Evolutionary conservation across 2,329 filamentous ascomycete genomes (phyloP), one percentile per base, ranked within the genome.

Genomic region (Cryphonectria japonica): DNA sequence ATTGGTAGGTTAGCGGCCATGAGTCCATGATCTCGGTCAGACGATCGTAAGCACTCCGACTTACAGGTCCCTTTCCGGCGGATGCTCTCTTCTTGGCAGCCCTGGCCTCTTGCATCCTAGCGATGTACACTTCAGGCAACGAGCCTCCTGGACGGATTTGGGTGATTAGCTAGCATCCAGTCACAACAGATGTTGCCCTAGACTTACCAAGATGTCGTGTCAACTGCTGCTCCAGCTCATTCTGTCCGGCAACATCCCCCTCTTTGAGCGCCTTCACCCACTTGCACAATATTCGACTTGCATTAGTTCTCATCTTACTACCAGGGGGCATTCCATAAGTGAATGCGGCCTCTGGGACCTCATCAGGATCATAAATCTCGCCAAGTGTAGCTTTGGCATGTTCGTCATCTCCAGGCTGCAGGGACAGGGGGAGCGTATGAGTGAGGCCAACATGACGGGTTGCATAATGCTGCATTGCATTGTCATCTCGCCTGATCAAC

Each of bases 81-180:
- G 67, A 67, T 5, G 67, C 69, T 57, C 71, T 73, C 57, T 73
- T 70, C 66, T 73, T 73, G 29, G 66, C 69, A 59, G 71, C 63
- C 16, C 26, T 59, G 8, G 59, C 43, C 60, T 71, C 66, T 52
- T 60, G 63, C 39, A 73, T 50, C 22, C 16, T 64, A 4, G 71
- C 64, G 22, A 66, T 69, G 13, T 73, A 73, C 22, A 66, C 32
- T 2, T 66, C 57, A n/a, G 71, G 71, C 13, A 73, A 41, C 32
- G 22, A 29, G n/a, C 69, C 69, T 3, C 67, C 67, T 69, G 11
- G 14, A 39, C 19, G 43, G 26, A 3, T 46, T n/a, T 22, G 57
- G 29, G 13, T 11, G 6, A 37, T 69, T 69, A 69, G 46, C 32
- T 61, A 1, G 34, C n/a, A 50, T 43, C 39, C 32, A 26, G 7